Conservation (phyloP, 2,329 filamentous ascomycete genomes). For the Periconia macrospinosa region DNA sequence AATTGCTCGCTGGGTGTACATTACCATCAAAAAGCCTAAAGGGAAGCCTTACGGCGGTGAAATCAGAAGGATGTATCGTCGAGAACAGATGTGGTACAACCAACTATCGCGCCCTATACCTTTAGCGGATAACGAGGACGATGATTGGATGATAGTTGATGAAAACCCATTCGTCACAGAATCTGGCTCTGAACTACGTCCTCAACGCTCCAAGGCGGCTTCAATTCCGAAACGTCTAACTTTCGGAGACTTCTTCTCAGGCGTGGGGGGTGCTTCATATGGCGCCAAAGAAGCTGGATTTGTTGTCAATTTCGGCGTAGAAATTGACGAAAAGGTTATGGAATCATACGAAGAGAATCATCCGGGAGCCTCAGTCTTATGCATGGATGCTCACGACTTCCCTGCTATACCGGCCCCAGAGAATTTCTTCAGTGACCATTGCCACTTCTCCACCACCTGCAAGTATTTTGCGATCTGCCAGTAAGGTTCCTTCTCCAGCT, state of each 20-base stretch:
- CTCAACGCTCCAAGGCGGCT: too few species aligned
- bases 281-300: slow-evolving; percentile 21
- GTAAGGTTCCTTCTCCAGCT: too few species aligned
- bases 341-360: slow-evolving; percentile 17
- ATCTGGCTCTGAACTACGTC: too few species aligned
- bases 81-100: slow-evolving; percentile 2
- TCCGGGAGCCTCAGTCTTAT: slow-evolving; percentile 3
- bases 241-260: slow-evolving; percentile 22
- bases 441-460: not conserved
- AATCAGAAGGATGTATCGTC: slow-evolving; percentile 10
- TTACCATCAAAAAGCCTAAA: slow-evolving; percentile 6
- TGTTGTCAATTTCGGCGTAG: slow-evolving; percentile 15
- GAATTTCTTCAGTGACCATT: not conserved
- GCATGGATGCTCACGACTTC: slow-evolving; percentile 20
- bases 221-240: slow-evolving; percentile 8
- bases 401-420: not conserved
- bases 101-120: not conserved
- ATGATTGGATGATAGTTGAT: not conserved
- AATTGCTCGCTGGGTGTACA: slow-evolving; percentile 14
- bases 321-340: slow-evolving; percentile 14
- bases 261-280: slow-evolving; percentile 21
- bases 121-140: slow-evolving; percentile 1
- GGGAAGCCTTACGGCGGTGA: slow-evolving; percentile 15
- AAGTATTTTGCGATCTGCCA: not conserved
- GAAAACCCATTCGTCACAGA: not conserved